Base-by-base conservation (phyloP, 1,284 basidiomycete species). In the Schizophyllum commune region DNA sequence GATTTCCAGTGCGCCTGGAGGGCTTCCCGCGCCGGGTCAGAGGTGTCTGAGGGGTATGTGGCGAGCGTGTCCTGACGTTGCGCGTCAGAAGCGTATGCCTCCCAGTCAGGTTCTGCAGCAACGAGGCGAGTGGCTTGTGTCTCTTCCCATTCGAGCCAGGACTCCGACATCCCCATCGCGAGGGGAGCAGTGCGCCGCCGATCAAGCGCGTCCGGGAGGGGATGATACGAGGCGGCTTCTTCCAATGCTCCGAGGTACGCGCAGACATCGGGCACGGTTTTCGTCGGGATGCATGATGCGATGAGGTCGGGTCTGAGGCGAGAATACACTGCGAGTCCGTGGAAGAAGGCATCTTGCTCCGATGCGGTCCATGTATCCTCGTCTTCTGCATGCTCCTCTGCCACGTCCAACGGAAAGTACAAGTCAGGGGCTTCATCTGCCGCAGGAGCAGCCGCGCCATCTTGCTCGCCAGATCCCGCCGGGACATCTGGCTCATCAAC, bases 291-390 rank as follows among this genome's bases (percentile, higher is more conserved):
- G 58, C 81, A 79, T n/a, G 73, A 74, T 0, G 88, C 83, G 60
- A 92, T 86, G 55, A 91, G 76, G 69, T 93, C 90, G 1, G 88
- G 85, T 20, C 88, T 76, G 19, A 84, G 73, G 21, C 86, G 80
- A n/a, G 89, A 91, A 70, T 88, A 77, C 0, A 83, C 70, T 15
- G 77, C 69, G 15, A 92, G 72, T 0, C 79, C 82, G 67, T 83
- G 86, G 68, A 92, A 94, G 73, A 94, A 92, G 0, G 69, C 65
- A 13, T 82, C 75, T 66, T 89, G 89, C 68, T 94, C 91, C 6
- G 72, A 64, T 0, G 78, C 67, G 4, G 84, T 83, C 92, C 92
- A 94, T 17, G 39, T 11, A 2, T 47, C 39, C 39, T 47, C 13
- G 17, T 47, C 39, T 11, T 13, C 39, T 9, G 39, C 39, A 3